These are phyloP conservation scores for Pistacia atlantica DNA, from an alignment of 345 rosid genomes.

Conservation along the genomic window DNA sequence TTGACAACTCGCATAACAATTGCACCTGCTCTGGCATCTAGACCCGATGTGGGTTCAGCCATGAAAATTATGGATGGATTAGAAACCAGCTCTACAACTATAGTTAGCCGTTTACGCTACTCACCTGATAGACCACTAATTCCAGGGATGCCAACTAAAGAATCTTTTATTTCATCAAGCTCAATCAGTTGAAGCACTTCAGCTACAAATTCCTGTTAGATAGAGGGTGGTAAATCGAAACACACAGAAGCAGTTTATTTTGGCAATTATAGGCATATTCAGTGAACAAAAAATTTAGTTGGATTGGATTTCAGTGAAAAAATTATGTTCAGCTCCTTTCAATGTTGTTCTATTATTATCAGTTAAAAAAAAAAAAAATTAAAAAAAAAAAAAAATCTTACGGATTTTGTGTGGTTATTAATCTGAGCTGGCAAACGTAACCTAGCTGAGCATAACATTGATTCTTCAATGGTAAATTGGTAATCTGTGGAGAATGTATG, in stretches of 20 bases:
- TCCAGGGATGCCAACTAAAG: constrained; percentile 52
- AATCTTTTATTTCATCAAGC: constrained; percentile 50
- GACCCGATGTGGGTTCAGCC: constrained; percentile 67
- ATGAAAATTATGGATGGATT: constrained; percentile 63
- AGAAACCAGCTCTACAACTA: constrained; percentile 64
- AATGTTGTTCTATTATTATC: too few species aligned
- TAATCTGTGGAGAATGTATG: constrained; percentile 46
- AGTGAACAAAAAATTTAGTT: too few species aligned
- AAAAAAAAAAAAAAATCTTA: constrained; percentile 22
- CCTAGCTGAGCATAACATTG: constrained; percentile 44
- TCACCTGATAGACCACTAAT: constrained; percentile 52
- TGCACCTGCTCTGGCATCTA: constrained; percentile 75
- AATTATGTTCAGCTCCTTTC: too few species aligned
- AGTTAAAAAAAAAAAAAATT: too few species aligned
- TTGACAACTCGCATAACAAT: constrained; percentile 62
- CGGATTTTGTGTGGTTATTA: constrained; percentile 34
- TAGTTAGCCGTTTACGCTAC: constrained; percentile 56
- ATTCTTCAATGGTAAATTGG: constrained; percentile 45
- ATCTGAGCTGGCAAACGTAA: constrained; percentile 37
- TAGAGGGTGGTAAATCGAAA: neutral
- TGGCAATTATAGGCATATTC: neutral
- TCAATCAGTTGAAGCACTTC: constrained; percentile 58
- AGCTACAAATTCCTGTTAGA: constrained; percentile 44
- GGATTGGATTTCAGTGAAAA: too few species aligned
- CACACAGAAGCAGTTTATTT: neutral